Percentiles rank a stretch among this genome's conserved stretches.
phyloP scores from a whole-genome alignment of 2,329 filamentous ascomycete genomes.

The Blastomyces parvus region DNA sequence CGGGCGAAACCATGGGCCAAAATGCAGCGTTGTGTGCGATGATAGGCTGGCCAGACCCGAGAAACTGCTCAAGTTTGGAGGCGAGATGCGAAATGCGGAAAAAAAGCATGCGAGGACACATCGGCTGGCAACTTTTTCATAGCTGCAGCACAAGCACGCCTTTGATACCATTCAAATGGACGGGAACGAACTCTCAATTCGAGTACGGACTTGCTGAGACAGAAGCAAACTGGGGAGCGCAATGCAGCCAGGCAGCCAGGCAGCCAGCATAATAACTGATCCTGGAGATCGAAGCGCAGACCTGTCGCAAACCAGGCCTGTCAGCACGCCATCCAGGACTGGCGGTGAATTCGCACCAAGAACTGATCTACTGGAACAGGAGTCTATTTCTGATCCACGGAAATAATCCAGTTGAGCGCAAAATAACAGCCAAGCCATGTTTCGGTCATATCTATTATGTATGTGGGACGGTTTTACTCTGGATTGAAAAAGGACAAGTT shows the following conservation, averaged over 20 bases:
- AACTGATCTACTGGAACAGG: constrained; percentile 1
- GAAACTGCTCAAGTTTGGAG: not conserved
- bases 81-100: not conserved
- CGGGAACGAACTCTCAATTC: not conserved
- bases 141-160: not conserved
- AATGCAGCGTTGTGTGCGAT: too few relatives aligned
- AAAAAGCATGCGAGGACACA: not conserved
- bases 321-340: constrained; percentile 5
- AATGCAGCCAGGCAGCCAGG: not conserved
- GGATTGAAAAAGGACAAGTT: not conserved
- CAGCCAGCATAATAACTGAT: not conserved
- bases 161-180: not conserved
- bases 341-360: not conserved
- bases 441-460: not conserved
- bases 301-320: not conserved
- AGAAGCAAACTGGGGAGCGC: not conserved
- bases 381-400: not conserved
- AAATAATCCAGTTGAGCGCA: not conserved
- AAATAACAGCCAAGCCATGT: not conserved
- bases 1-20: not conserved
- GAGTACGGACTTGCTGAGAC: not conserved
- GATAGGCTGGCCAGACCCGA: not conserved
- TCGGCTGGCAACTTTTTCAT: not conserved
- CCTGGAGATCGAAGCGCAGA: not conserved
- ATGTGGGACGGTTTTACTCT: constrained; percentile 1